A percentile compares a stretch with the other conserved stretches of the same genome.
Evolutionary conservation across 768 basidiomycete genomes (phyloP).

Genomic region (Tremella mesenterica): DNA sequence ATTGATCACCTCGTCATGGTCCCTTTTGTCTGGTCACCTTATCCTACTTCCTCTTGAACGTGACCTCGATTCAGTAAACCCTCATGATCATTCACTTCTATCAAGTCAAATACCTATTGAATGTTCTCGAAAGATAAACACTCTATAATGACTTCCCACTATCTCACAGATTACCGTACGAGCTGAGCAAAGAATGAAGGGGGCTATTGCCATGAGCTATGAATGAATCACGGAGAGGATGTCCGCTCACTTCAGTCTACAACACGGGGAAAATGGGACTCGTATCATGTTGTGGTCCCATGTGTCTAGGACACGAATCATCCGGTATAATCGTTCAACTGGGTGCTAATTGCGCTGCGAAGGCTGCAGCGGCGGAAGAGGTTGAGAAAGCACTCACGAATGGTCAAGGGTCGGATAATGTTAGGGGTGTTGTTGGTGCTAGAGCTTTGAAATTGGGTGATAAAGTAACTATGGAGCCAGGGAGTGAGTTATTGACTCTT

Average conservation of each 20-base stretch:
- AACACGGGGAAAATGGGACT: constrained; percentile 62
- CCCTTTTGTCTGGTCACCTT: no score
- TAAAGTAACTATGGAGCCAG: constrained; percentile 85
- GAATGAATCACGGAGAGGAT: no score
- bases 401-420: constrained; percentile 46
- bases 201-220: not conserved
- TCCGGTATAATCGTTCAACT: constrained; percentile 60
- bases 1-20: no score
- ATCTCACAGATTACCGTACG: no score
- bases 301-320: constrained; percentile 93
- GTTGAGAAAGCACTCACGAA: constrained; percentile 3
- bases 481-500: constrained; percentile 45
- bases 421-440: constrained; percentile 37
- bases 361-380: constrained; percentile 18
- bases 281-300: constrained; percentile 23
- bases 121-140: no score
- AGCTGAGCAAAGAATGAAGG: no score
- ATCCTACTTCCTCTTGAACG: no score
- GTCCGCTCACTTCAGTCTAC: constrained; percentile 53
- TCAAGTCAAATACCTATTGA: no score
- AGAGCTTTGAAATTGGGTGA: constrained; percentile 64
- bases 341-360: constrained; percentile 29
- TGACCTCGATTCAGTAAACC: no score
- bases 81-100: no score
- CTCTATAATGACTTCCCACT: not conserved